Evolutionary conservation across 495 filamentous ascomycete genomes (phyloP).

Genomic region (Neohortaea acidophila): DNA sequence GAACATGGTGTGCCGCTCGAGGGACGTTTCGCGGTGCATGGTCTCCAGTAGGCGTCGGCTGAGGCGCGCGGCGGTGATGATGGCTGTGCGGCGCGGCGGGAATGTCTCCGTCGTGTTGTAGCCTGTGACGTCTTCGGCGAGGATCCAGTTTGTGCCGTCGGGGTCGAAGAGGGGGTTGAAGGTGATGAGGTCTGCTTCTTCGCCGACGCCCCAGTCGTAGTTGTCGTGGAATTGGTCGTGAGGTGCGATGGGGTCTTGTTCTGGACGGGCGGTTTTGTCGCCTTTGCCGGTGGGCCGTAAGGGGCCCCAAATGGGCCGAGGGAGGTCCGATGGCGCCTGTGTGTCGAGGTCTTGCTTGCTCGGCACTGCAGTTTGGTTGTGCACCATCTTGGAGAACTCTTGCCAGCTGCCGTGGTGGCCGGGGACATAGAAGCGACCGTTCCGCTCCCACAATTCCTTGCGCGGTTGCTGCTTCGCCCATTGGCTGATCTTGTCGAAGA

Average conservation of each 20-base stretch:
- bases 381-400: slow-evolving; percentile 84
- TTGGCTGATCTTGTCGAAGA: slow-evolving; percentile 54
- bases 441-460: slow-evolving; percentile 89
- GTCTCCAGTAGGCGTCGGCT: slow-evolving; percentile 63
- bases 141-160: slow-evolving; percentile 71
- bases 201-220: slow-evolving; percentile 76
- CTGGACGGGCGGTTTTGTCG: slow-evolving; percentile 51
- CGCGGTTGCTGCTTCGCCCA: slow-evolving; percentile 78
- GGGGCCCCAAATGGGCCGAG: slow-evolving; percentile 78
- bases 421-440: slow-evolving; percentile 80
- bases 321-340: slow-evolving; percentile 41
- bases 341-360: slow-evolving; percentile 24
- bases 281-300: slow-evolving; percentile 42
- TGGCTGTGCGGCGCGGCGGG: slow-evolving; percentile 63
- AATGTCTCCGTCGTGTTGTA: slow-evolving; percentile 48
- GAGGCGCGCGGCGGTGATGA: slow-evolving; percentile 72
- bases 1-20: slow-evolving; percentile 76
- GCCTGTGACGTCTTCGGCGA: slow-evolving; percentile 77
- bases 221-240: slow-evolving; percentile 60
- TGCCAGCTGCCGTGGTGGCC: slow-evolving; percentile 79
- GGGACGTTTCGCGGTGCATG: slow-evolving; percentile 80
- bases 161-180: slow-evolving; percentile 93
- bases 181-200: slow-evolving; percentile 86
- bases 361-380: slow-evolving; percentile 58
- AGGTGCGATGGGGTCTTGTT: slow-evolving; percentile 55